Base-by-base conservation (phyloP, 305 asterid genomes). In the Plantago coronopus region DNA sequence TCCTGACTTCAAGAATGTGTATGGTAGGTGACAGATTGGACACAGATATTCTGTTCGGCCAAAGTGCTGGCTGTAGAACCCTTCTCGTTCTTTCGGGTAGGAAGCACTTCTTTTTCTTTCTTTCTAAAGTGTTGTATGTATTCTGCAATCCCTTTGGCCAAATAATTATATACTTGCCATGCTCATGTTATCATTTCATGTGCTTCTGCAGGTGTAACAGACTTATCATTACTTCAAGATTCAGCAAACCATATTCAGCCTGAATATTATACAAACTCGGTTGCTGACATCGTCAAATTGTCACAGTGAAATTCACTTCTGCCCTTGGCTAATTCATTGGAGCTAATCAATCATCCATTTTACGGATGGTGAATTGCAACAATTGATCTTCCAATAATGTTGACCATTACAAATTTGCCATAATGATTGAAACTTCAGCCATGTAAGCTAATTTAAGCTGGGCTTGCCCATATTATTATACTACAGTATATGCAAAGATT, bases 1-100 rank as follows among this genome's bases (percentile, higher is more conserved):
- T 85, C 75, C 80, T 83, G 2, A 81, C 95, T 17, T 83, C 88
- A 15, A 85, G 87, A 69, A 83, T 91, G 96, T 91, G 97, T 50
- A 88, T 88, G 97, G 96, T 91, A 48, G 97, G 97, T 44, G 97
- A 90, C 73, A 76, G 93, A 73, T 72, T 90, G 75, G 96, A 87
- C 74, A 90, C 95, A 7, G 97, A 90, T 71, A 81, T 87, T 71
- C 70, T 87, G 65, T 90, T 90, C 67, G 96, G 97, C 68, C 79
- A 81, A 67, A 83, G 78, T 44, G 83, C 91, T 23, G 97, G 96
- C 12, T 90, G 97, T 67, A 76, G 67, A 74, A 90, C 97, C 58
- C 97, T 90, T 69, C 96, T 90, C 57, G 97, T 90, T 63, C 78
- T 90, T 63, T 85, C 96, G 71, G 97, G 97, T 89, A 66, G 29